A percentile compares a stretch with the other conserved stretches of the same genome.
Evolutionary conservation across 208 protist species (phyloP).

Genomic region (Balamuthia mandrillaris): DNA sequence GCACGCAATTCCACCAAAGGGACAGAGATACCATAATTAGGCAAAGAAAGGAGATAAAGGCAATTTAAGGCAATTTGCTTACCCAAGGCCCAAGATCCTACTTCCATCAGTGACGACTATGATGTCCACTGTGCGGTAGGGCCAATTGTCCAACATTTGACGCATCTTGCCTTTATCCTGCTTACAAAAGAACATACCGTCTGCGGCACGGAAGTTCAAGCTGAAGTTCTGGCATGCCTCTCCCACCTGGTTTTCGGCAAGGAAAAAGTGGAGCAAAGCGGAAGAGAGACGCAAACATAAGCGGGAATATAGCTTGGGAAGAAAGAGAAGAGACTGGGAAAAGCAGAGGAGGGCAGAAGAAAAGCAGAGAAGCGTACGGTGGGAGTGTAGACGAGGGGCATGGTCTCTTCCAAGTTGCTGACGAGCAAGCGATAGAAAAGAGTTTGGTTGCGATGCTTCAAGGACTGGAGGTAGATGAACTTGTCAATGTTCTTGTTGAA

Average conservation of each 20-base stretch:
- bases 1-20: background rate
- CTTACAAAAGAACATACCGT: slow-evolving; percentile 84
- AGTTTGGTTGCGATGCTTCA: slow-evolving; percentile 74
- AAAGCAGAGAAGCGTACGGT: slow-evolving; percentile 61
- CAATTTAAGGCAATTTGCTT: background rate
- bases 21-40: background rate
- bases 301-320: no score
- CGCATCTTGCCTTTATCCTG: slow-evolving; percentile 79
- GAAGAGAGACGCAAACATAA: no score
- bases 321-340: slow-evolving; percentile 3
- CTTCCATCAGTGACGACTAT: slow-evolving; percentile 94
- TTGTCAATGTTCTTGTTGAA: slow-evolving; percentile 44
- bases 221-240: slow-evolving; percentile 12
- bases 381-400: slow-evolving; percentile 77
- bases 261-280: background rate
- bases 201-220: slow-evolving; percentile 54
- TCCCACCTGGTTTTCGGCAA: background rate
- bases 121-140: slow-evolving; percentile 74
- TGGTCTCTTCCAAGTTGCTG: slow-evolving; percentile 62
- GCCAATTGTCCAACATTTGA: slow-evolving; percentile 77
- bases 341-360: background rate
- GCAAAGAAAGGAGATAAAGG: background rate
- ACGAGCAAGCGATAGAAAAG: slow-evolving; percentile 71
- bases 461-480: slow-evolving; percentile 63
- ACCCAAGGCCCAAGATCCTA: slow-evolving; percentile 89